Base-by-base conservation (phyloP, 2,329 filamentous ascomycete genomes). In the Calonectria fujianensis region DNA sequence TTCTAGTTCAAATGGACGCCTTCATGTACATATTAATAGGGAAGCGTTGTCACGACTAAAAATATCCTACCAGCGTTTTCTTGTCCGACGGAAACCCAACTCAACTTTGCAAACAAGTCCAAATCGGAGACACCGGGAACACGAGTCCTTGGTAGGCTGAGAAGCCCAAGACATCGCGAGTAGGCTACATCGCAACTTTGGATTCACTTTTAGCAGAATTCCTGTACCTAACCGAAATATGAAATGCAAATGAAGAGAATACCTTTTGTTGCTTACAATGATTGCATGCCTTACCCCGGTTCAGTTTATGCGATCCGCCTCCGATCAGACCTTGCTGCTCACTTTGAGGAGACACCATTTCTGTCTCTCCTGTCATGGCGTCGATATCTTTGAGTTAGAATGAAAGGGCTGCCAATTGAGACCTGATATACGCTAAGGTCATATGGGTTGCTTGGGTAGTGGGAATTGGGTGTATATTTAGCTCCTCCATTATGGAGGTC, bases 211-310 rank as follows among this genome's bases (percentile, higher is more conserved):
- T 39, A 61, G 32, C 11, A 27, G 16, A 27, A 39, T 11, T 20
- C 13, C 32, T 24, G 13, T 13, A 39, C 10, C 8, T 24, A 18
- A 5, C 6, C 20, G 13, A 13, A 11, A 24, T 2, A 48, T 3
- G 4, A 24, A 13, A 4, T 13, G 2, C 9, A n/a, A 24, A 48
- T 29, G 3, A 4, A 39, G 13, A n/a, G 35, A 9, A 24, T 61
- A 61, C 57, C 35, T 61, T 61, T 61, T 61, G 57, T n/a, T 61
- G 57, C 13, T 61, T 61, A 61, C 57, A 61, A 20, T 61, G 32
- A 24, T 61, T 61, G 13, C 57, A 61, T 39, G 57, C 57, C 9
- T 61, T 61, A 9, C 57, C 32, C 35, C 35, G 57, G 29, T 20
- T 37, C 4, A 35, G 13, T 27, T 41, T 61, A 16, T 24, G 13